Base-by-base conservation (phyloP, 768 basidiomycete genomes). In the Kwoniella europaea region DNA sequence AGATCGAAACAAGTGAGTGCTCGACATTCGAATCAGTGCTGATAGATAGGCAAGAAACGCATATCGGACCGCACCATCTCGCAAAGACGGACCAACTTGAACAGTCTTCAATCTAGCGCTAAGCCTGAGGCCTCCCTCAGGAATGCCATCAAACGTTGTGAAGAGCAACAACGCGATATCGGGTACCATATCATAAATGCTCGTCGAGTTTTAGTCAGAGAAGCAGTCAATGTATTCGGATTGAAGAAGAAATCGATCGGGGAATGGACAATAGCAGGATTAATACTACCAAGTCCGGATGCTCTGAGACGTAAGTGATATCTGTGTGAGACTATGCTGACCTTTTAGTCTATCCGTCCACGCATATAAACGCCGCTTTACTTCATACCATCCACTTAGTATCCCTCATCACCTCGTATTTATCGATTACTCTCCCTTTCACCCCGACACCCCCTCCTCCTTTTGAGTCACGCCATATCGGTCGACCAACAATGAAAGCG, bases 341-440 rank as follows among this genome's bases (percentile, higher is more conserved):
- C 57, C 4, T 18, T 13, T 3, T 46, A 82, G 81, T 68, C 4
- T 58, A 76, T 53, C 66, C 74, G 6, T 72, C 74, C 4, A 55
- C 64, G 20, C 65, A 64, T 29, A 61, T 82, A 57, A 83, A 82
- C 60, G 82, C 75, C 16, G 76, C 76, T 2, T 44, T 83, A 0
- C 46, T 64, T 2, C 82, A 83, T 56, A 72, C 69, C 15, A 44
- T 80, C 41, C 82, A 83, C 65, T 74, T 83, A 4, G 66, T 80
- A 24, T 65, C 63, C n/a, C 74, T 80, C 15, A 50, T 83, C 70
- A 79, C 80, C 6, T 44, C 50, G 3, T 83, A 83, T 63, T 76
- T 83, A 24, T 76, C 76, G 12, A 72, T 82, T 29, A 67, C 69
- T 0, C 70, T 83, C 0, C 82, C 82, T 6, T 83, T 79, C 67